Percentiles rank a stretch among this genome's conserved stretches.
These are phyloP conservation scores for Kazachstania taianensis DNA, from an alignment of 805 yeast genomes.

Conservation along the genomic window DNA sequence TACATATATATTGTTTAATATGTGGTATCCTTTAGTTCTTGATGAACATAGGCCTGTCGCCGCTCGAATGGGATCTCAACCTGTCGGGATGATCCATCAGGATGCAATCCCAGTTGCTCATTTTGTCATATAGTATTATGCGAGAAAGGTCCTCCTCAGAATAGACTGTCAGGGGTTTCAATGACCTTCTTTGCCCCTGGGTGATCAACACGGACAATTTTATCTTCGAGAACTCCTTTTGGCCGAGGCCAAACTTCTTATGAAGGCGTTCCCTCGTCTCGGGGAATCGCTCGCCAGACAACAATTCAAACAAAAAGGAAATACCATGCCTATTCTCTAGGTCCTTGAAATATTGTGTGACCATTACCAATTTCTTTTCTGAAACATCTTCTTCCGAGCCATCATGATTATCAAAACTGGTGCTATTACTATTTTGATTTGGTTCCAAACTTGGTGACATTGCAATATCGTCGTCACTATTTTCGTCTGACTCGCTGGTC, in stretches of 20 bases:
- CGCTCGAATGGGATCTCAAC: conserved; percentile 43
- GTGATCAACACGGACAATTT: conserved; percentile 35
- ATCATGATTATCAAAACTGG: not conserved
- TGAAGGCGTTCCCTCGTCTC: conserved; percentile 61
- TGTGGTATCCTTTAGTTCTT: conserved; percentile 25
- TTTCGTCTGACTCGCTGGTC: conserved; percentile 2
- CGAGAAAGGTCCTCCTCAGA: conserved; percentile 39
- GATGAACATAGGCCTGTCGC: conserved; percentile 52
- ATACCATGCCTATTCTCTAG: conserved; percentile 63
- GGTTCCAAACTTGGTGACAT: conserved; percentile 3
- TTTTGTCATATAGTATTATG: conserved; percentile 44
- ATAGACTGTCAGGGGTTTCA: conserved; percentile 28
- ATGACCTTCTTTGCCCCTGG: conserved; percentile 28
- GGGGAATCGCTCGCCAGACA: conserved; percentile 53
- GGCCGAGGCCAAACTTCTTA: conserved; percentile 62
- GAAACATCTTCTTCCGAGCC: conserved; percentile 3
- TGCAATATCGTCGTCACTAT: not conserved
- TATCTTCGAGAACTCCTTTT: conserved; percentile 69
- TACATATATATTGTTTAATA: no score
- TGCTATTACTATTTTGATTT: not conserved
- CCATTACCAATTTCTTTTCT: conserved; percentile 44
- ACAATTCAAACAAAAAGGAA: conserved; percentile 69
- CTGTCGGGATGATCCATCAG: conserved; percentile 88
- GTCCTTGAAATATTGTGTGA: conserved; percentile 68
- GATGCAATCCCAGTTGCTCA: conserved; percentile 42